phyloP scores from a whole-genome alignment of 805 yeast genomes.

The Sporopachydermia lactativora region DNA sequence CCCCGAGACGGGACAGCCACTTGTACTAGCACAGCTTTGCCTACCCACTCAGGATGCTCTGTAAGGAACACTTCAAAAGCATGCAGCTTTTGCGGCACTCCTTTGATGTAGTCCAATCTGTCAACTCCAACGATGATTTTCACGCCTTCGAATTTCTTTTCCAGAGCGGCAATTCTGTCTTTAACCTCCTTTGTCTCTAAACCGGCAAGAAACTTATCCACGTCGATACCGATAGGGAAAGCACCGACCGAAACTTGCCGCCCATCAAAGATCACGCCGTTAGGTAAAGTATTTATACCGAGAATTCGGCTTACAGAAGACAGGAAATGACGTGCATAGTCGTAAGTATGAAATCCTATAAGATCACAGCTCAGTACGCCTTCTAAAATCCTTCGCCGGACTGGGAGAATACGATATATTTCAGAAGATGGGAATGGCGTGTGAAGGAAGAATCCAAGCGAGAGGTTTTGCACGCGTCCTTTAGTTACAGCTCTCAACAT shows the following conservation, averaged over 20 bases:
- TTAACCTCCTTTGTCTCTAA: slow-evolving; percentile 48
- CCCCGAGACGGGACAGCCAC: slow-evolving; percentile 97
- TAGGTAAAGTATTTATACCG: slow-evolving; percentile 74
- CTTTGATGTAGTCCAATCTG: slow-evolving; percentile 91
- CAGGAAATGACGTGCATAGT: slow-evolving; percentile 91
- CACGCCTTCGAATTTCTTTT: slow-evolving; percentile 52
- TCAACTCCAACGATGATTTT: slow-evolving; percentile 95
- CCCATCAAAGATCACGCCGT: slow-evolving; percentile 70
- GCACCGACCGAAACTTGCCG: slow-evolving; percentile 82
- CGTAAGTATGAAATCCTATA: slow-evolving; percentile 98
- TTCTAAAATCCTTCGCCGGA: slow-evolving; percentile 75
- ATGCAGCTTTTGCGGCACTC: slow-evolving; percentile 94
- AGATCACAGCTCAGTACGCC: slow-evolving; percentile 92
- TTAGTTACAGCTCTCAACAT: slow-evolving; percentile 50
- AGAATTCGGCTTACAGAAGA: slow-evolving; percentile 79
- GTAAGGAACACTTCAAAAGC: slow-evolving; percentile 87
- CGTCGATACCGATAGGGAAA: slow-evolving; percentile 98
- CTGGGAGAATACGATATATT: slow-evolving; percentile 90
- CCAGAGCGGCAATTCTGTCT: slow-evolving; percentile 48
- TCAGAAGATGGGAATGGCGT: slow-evolving; percentile 98
- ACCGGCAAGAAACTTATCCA: slow-evolving; percentile 78
- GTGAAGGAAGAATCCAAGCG: slow-evolving; percentile 87
- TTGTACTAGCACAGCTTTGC: slow-evolving; percentile 89
- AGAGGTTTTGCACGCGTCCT: slow-evolving; percentile 36
- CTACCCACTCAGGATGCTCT: slow-evolving; percentile 97